Percentiles rank a stretch among this genome's conserved stretches.
These are phyloP conservation scores for Pseudoscleropodium purum DNA, from an alignment of 225 moss, liverwort and hornwort species.

Conservation along the genomic window DNA sequence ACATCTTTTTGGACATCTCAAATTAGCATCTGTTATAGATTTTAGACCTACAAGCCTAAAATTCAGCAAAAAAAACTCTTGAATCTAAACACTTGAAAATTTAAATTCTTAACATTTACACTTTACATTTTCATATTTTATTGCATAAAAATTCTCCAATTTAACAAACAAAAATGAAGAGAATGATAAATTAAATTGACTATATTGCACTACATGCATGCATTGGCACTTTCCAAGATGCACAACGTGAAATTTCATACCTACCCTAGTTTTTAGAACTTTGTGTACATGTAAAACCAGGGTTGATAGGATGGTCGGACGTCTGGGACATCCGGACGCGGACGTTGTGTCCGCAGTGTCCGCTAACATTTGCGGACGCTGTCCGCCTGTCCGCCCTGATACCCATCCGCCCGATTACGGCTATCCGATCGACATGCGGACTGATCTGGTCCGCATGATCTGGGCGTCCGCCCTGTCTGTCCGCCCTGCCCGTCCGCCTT, in stretches of 20 bases:
- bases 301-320: too few relatives aligned
- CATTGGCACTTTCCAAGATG: background rate
- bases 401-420: too few relatives aligned
- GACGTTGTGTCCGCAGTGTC: too few relatives aligned
- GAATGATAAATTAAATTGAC: background rate
- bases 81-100: background rate
- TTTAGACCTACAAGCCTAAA: background rate
- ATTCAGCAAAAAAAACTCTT: background rate
- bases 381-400: too few relatives aligned
- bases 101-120: background rate
- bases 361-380: too few relatives aligned
- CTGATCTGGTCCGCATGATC: too few relatives aligned
- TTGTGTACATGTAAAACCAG: background rate
- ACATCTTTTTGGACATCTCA: background rate
- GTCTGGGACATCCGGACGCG: too few relatives aligned
- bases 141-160: background rate
- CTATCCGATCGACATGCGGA: too few relatives aligned
- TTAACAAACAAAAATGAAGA: background rate
- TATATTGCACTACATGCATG: background rate
- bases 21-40: too few relatives aligned
- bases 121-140: background rate
- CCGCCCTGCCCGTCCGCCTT: too few relatives aligned
- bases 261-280: background rate
- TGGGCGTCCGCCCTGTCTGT: too few relatives aligned
- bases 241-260: background rate